These are phyloP conservation scores for Hydrangea macrophylla DNA, from an alignment of 148 eudicot genomes.

Conservation along the genomic window DNA sequence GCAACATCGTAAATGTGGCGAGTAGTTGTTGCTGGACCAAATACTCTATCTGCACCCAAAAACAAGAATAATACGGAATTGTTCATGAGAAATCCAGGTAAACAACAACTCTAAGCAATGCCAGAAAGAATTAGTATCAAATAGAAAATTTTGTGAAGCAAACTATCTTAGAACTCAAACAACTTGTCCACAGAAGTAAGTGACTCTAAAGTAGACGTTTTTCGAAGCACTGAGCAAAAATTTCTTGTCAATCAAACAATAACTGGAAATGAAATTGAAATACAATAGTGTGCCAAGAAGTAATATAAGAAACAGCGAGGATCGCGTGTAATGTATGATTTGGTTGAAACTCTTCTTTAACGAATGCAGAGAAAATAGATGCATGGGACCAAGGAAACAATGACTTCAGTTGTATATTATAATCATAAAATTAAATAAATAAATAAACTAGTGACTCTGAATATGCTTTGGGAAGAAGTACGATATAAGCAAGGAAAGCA, in stretches of 20 bases:
- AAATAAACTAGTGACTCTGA: too few species aligned
- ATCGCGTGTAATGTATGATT: neutral
- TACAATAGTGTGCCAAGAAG: neutral
- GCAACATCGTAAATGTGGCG: constrained; percentile 84
- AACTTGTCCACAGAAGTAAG: neutral
- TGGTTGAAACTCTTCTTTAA: neutral
- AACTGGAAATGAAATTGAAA: neutral
- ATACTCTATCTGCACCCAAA: constrained; percentile 66
- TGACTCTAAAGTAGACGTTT: neutral
- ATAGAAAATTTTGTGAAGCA: neutral
- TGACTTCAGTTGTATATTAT: neutral
- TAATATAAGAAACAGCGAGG: neutral
- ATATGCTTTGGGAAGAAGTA: too few species aligned
- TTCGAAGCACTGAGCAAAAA: neutral
- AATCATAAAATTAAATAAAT: neutral
- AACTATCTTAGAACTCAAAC: neutral
- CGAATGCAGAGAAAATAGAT: neutral
- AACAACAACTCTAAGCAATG: neutral
- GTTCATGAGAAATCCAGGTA: neutral
- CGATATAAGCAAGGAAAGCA: too few species aligned
- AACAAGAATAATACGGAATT: constrained; percentile 16
- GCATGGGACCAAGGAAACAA: neutral
- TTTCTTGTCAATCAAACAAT: too few species aligned
- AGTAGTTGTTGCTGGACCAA: constrained; percentile 85
- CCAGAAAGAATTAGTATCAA: neutral